phyloP scores from a whole-genome alignment of 2,329 filamentous ascomycete genomes.

The Claviceps fusiformis region DNA sequence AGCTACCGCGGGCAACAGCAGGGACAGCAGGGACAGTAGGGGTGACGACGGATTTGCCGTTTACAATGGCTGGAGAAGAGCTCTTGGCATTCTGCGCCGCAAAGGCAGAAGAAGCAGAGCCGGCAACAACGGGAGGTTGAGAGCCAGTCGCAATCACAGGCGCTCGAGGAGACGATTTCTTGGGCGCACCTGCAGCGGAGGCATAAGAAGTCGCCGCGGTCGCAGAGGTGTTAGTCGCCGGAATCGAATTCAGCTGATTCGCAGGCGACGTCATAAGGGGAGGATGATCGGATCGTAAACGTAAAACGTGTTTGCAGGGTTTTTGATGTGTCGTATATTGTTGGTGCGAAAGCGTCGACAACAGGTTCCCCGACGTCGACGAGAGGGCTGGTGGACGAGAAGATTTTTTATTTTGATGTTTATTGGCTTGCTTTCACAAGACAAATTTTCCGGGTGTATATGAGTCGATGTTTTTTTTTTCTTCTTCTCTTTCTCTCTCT shows the following conservation, averaged over 20 bases:
- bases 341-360: constrained; percentile 1
- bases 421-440: constrained; percentile 5
- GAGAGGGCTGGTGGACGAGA: constrained; percentile 5
- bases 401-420: constrained; percentile 1
- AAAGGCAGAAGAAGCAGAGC: constrained; percentile 32
- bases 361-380: background rate
- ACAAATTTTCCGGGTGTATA: background rate
- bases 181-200: constrained; percentile 49
- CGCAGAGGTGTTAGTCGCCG: constrained; percentile 45
- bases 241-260: constrained; percentile 37
- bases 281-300: constrained; percentile 1
- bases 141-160: constrained; percentile 48
- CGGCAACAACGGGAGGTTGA: constrained; percentile 38
- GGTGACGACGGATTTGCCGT: constrained; percentile 63
- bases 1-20: constrained; percentile 48
- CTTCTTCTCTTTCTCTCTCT: background rate
- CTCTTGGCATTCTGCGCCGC: constrained; percentile 45
- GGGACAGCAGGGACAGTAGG: constrained; percentile 57
- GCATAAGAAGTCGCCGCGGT: constrained; percentile 51
- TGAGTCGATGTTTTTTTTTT: background rate
- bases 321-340: background rate
- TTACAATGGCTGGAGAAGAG: constrained; percentile 64
- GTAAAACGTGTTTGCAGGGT: background rate
- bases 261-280: constrained; percentile 48
- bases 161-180: constrained; percentile 47